Evolutionary conservation across 2,329 filamentous ascomycete species (phyloP), one percentile per base, ranked within the genome.

Genomic region (Penicillium sp.): DNA sequence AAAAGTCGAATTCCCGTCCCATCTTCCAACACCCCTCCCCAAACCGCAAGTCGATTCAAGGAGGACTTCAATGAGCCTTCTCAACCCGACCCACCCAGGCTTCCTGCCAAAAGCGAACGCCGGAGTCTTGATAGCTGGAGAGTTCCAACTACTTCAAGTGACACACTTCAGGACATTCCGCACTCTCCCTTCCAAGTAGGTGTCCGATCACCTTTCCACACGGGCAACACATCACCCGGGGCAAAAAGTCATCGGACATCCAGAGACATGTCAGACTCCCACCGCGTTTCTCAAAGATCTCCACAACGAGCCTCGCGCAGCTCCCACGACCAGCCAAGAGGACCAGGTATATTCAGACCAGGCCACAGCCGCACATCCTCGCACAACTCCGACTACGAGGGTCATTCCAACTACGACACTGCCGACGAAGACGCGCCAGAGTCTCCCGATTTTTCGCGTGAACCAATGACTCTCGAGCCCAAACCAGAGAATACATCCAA

Each of bases 391-490:
- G 66, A 65, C 14, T 51, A 59, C 8, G 61, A 61, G 3, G 55
- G 48, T 5, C 62, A 63, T 29, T 68, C 69, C 6, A 66, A 67
- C 36, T 72, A 72, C 31, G 62, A 71, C 13, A 72, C 69, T 6
- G 68, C 69, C 29, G 67, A 70, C 24, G 69, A 72, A 58, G 59
- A 58, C 39, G 39, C 52, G 14, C 58, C 64, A 3, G 56, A 57
- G 14, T 50, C 60, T 21, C 46, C 58, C n/a, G 27, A 10, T 18
- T 45, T 53, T 14, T 29, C 18, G n/a, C 32, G 31, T 7, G 24
- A 53, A 3, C 38, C 51, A 7, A 18, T 27, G 45, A 43, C 32
- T 39, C 46, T 24, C 14, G 14, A 4, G 11, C 29, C n/a, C 42
- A 41, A 11, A 5, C 29, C n/a, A 45, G 11, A 9, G 16, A 9